Evolutionary conservation across 1,284 basidiomycete genomes (phyloP), one percentile per base, ranked within the genome.

Genomic region (Microbotryum silenes-acaulis): DNA sequence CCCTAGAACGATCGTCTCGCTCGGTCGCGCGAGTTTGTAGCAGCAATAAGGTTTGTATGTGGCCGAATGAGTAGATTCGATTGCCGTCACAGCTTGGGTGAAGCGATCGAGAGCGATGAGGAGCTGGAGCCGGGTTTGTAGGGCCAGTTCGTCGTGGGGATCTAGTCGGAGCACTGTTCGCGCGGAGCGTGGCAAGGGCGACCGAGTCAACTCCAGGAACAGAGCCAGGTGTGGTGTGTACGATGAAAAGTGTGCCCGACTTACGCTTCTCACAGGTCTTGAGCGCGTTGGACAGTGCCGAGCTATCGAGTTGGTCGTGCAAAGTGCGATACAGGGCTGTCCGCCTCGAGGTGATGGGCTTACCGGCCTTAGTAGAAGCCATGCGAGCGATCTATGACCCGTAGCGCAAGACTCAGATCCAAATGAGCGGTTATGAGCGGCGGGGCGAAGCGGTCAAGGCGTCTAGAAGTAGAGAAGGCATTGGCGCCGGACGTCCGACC

Each of bases 51-150:
- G 3, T 4, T 29, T 25, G 25, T 53, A 25, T 10, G n/a, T 27
- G 12, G 27, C 10, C 25, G 23, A 12, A n/a, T 25, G 9, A 20
- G n/a, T 33, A 27, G n/a, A 12, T 25, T 53, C 20, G 51, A 65
- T 46, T n/a, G 48, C 49, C 18, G 44, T 21, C 18, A 61, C 25
- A 16, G 59, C 59, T 37, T 58, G 54, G 20, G 54, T 46, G 62
- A 62, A 70, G 42, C 57, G 54, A 51, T 72, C 70, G 44, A 72
- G 62, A 31, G 64, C 64, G 50, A 72, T 48, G 21, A 71, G 62
- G 49, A 71, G 59, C 53, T 71, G 70, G 1, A 64, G 33, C 42
- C 59, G 59, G n/a, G 70, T 70, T 10, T 42, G 57, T 12, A 21
- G 31, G 12, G 68, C 70, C 27, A 67, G 59, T 1, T 46, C 21